Conservation (phyloP, 768 basidiomycete genomes). For the Kockovaella imperatae region DNA sequence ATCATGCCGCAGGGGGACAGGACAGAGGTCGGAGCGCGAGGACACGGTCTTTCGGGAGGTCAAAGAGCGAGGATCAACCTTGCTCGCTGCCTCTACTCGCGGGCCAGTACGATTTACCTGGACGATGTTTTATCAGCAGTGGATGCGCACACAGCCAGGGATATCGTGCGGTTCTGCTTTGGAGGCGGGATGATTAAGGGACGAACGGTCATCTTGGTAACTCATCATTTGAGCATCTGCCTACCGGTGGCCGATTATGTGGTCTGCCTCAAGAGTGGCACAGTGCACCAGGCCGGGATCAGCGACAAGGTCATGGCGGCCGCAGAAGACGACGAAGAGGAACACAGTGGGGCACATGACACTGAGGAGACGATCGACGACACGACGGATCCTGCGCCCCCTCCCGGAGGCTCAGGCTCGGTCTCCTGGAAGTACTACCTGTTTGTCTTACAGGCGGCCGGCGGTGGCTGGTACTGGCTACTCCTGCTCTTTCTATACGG, state of each 20-base stretch:
- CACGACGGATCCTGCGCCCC: too few species aligned
- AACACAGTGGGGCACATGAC: slow-evolving; percentile 24
- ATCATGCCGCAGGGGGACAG: slow-evolving; percentile 33
- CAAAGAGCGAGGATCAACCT: slow-evolving; percentile 38
- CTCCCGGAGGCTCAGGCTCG: too few species aligned
- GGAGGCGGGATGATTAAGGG: slow-evolving; percentile 15
- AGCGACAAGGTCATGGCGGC: slow-evolving; percentile 2
- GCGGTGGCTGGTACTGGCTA: slow-evolving; percentile 34
- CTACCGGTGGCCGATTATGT: slow-evolving; percentile 30
- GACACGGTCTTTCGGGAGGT: slow-evolving; percentile 31
- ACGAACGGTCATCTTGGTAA: slow-evolving; percentile 38
- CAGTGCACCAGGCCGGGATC: slow-evolving; percentile 19
- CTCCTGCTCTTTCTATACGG: slow-evolving; percentile 21
- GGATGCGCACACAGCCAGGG: slow-evolving; percentile 40
- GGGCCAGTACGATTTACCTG: slow-evolving; percentile 33
- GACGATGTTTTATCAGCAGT: slow-evolving; percentile 41
- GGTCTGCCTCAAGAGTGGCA: slow-evolving; percentile 17
- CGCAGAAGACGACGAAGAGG: neutral
- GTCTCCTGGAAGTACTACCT: slow-evolving; percentile 24
- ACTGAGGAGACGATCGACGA: slow-evolving; percentile 20
- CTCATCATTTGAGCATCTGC: slow-evolving; percentile 39
- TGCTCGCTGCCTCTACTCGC: slow-evolving; percentile 41
- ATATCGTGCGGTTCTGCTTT: slow-evolving; percentile 33
- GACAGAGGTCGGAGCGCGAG: slow-evolving; percentile 41
- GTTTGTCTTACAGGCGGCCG: slow-evolving; percentile 28